phyloP scores from a whole-genome alignment of 129 eudicot species.

The Arctium minus region DNA sequence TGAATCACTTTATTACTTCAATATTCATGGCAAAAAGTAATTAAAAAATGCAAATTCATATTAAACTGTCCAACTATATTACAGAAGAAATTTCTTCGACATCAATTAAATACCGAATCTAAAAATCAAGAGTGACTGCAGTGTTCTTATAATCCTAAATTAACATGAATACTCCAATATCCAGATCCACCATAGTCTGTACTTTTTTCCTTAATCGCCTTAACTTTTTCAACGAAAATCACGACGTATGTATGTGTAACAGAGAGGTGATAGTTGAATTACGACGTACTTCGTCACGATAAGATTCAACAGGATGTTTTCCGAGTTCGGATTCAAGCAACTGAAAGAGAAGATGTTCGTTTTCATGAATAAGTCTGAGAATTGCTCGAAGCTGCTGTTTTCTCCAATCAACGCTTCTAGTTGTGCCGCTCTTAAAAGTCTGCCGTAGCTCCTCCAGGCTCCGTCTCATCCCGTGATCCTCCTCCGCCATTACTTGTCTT shows the following conservation, averaged over 20 bases:
- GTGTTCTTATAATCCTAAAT: background rate
- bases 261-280: background rate
- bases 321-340: conserved; percentile 73
- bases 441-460: conserved; percentile 39
- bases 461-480: conserved; percentile 10
- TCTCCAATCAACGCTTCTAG: conserved; percentile 65
- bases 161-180: background rate
- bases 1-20: background rate
- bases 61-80: background rate
- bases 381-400: conserved; percentile 63
- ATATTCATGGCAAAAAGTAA: background rate
- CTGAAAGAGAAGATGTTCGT: conserved; percentile 46
- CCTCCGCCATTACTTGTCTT: conserved; percentile 14
- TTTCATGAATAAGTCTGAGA: conserved; percentile 46
- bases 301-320: conserved; percentile 74
- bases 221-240: background rate
- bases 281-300: conserved; percentile 73
- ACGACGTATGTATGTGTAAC: background rate
- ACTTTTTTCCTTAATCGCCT: background rate
- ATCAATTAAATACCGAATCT: background rate
- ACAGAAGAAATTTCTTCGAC: background rate
- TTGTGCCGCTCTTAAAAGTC: conserved; percentile 58
- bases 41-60: background rate
- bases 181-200: background rate
- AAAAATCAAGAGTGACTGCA: background rate